Evolutionary conservation across 768 basidiomycete genomes (phyloP).

Genomic region (Aureoboletus auriporus): DNA sequence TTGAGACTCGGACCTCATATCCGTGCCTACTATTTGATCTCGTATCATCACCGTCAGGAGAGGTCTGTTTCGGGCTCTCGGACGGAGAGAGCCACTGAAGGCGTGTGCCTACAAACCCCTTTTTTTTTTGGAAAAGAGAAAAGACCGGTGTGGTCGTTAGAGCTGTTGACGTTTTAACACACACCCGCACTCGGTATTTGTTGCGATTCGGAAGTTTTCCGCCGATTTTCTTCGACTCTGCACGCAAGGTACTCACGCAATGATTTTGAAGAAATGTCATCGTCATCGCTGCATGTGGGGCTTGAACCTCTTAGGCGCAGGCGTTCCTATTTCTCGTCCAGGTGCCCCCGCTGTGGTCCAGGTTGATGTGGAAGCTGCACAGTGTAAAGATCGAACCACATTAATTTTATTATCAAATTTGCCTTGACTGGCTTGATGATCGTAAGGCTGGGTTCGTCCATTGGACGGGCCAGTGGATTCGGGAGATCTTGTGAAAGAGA

Average conservation of each 20-base stretch:
- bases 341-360: slow-evolving; percentile 35
- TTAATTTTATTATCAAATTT: too few species aligned
- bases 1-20: too few species aligned
- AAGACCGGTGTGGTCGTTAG: slow-evolving; percentile 4
- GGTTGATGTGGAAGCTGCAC: slow-evolving; percentile 28
- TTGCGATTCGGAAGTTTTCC: slow-evolving; percentile 22
- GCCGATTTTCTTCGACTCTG: slow-evolving; percentile 26
- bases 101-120: slow-evolving; percentile 13
- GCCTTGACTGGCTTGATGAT: too few species aligned
- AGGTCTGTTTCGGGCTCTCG: slow-evolving; percentile 26
- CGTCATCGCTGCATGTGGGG: too few species aligned
- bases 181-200: slow-evolving; percentile 23
- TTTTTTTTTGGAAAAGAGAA: not conserved
- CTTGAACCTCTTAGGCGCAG: slow-evolving; percentile 34
- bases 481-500: too few species aligned
- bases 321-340: slow-evolving; percentile 33
- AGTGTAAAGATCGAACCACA: too few species aligned
- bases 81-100: slow-evolving; percentile 43
- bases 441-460: too few species aligned
- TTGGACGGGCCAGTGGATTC: too few species aligned
- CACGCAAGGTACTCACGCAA: slow-evolving; percentile 22
- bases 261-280: too few species aligned
- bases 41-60: slow-evolving; percentile 17
- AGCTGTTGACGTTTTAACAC: too few species aligned
- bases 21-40: not conserved